These are phyloP conservation scores for Globisporangium yorkense DNA, from an alignment of 352 stramenopile genomes.

Conservation along the genomic window DNA sequence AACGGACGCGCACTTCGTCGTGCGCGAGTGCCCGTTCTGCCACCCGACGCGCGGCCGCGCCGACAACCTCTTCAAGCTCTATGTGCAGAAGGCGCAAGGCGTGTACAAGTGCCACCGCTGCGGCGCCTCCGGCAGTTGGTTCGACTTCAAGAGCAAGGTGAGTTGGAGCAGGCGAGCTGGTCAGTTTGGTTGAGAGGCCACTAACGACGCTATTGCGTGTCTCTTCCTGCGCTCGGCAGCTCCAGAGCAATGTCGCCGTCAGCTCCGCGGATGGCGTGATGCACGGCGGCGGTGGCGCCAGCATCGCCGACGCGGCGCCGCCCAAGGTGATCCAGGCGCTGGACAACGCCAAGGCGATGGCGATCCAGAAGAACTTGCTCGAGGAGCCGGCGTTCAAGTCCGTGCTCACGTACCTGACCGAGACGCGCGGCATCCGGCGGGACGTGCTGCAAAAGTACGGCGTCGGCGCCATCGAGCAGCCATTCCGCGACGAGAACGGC, in stretches of 20 bases:
- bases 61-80: slow-evolving; percentile 90
- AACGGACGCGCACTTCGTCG: slow-evolving; percentile 73
- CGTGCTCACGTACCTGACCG: slow-evolving; percentile 68
- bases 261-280: slow-evolving; percentile 32
- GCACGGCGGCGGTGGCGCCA: slow-evolving; percentile 17
- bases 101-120: slow-evolving; percentile 91
- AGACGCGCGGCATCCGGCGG: slow-evolving; percentile 54
- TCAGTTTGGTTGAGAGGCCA: too few species aligned
- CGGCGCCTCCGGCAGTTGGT: slow-evolving; percentile 79
- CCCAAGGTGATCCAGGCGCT: slow-evolving; percentile 73
- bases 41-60: slow-evolving; percentile 69
- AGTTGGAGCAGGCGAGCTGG: background rate
- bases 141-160: slow-evolving; percentile 85
- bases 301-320: slow-evolving; percentile 16
- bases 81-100: slow-evolving; percentile 82
- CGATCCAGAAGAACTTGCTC: slow-evolving; percentile 77
- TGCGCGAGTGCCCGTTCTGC: slow-evolving; percentile 87
- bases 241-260: slow-evolving; percentile 51
- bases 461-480: slow-evolving; percentile 85
- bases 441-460: slow-evolving; percentile 86
- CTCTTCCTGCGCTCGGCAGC: slow-evolving; percentile 8
- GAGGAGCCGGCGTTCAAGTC: slow-evolving; percentile 55
- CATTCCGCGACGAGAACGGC: slow-evolving; percentile 63
- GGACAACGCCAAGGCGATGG: slow-evolving; percentile 81
- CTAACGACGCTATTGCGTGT: background rate